Base-by-base conservation (phyloP, 2,329 filamentous ascomycete species). In the Colletotrichum noveboracense region DNA sequence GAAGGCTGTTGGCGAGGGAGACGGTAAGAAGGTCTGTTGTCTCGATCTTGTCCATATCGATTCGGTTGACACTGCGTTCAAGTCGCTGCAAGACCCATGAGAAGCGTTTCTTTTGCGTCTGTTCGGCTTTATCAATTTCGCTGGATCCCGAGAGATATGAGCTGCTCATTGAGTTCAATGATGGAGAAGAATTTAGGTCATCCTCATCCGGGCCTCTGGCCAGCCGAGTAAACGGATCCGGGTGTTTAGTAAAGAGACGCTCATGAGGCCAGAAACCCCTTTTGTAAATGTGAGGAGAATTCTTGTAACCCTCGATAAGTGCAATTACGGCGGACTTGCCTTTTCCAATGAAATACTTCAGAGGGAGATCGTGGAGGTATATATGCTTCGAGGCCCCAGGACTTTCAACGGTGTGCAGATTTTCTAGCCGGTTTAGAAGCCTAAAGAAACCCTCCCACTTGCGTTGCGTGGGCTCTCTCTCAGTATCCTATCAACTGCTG, bases 111-210 rank as follows among this genome's bases (percentile, higher is more conserved):
- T 21, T 48, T 48, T 48, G 38, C 18, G 38, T 21, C 38, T 48
- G 1, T 48, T n/a, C 18, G 38, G 38, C 38, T 0, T n/a, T 48
- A 12, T n/a, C 38, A 48, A 48, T 18, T n/a, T 48, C 38, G 18
- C 18, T n/a, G 10, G 18, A 48, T 18, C 18, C 38, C 1, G 18
- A n/a, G 18, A 48, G 1, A 48, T 48, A 48, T 12, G 6, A 48
- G 18, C 0, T 48, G 38, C 38, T 21, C 9, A 12, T n/a, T 21
- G 18, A n/a, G 18, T 48, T 21, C 0, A 48, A 48, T 48, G 18
- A n/a, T 48, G 0, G 18, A n/a, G 9, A 21, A 21, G 18, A n/a
- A 0, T 1, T 1, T 21, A 48, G 38, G 6, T 21, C 38, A 48
- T 21, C 38, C 38, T 48, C 38, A 7, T 48, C 38, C 18, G 38